A percentile compares a stretch with the other conserved stretches of the same genome.
phyloP scores from a whole-genome alignment of 1,284 basidiomycete species.

The Boletus hoseneyae region DNA sequence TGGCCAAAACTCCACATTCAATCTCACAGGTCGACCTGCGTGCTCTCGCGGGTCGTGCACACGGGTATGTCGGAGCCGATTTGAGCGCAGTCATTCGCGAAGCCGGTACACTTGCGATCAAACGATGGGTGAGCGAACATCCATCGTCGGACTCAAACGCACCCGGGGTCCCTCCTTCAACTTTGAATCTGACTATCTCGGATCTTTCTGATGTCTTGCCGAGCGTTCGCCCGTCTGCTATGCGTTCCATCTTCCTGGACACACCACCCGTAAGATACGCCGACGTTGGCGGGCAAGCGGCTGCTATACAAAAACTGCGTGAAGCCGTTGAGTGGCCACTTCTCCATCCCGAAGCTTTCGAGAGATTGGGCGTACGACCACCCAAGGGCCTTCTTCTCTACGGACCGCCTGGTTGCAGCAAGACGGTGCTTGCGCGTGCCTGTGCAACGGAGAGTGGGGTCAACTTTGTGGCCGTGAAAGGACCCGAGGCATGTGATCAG shows the following conservation, averaged over 20 bases:
- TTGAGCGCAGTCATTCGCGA: conserved; percentile 90
- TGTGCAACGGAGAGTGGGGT: conserved; percentile 94
- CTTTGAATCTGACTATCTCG: conserved; percentile 49
- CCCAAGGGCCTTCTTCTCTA: conserved; percentile 92
- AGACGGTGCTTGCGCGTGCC: conserved; percentile 93
- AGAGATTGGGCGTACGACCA: conserved; percentile 82
- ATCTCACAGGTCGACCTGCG: too few relatives aligned
- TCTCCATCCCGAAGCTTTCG: conserved; percentile 81
- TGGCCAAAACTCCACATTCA: conserved; percentile 76
- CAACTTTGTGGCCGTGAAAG: conserved; percentile 98
- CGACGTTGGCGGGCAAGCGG: conserved; percentile 84
- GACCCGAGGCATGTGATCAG: conserved; percentile 75
- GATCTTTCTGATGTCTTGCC: conserved; percentile 78
- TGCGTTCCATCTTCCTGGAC: conserved; percentile 92
- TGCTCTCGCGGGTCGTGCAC: conserved; percentile 83
- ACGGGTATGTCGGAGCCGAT: conserved; percentile 98
- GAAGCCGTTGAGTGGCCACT: conserved; percentile 97
- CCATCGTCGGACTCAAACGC: conserved; percentile 12
- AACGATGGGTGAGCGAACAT: conserved; percentile 76
- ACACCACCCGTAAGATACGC: conserved; percentile 79
- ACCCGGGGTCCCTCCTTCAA: conserved; percentile 16
- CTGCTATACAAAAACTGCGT: conserved; percentile 77
- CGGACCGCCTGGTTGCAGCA: conserved; percentile 97
- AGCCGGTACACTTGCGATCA: conserved; percentile 89
- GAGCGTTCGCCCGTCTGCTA: conserved; percentile 85